Conservation (phyloP, 129 eudicot species). For the Kitagawia praeruptora region DNA sequence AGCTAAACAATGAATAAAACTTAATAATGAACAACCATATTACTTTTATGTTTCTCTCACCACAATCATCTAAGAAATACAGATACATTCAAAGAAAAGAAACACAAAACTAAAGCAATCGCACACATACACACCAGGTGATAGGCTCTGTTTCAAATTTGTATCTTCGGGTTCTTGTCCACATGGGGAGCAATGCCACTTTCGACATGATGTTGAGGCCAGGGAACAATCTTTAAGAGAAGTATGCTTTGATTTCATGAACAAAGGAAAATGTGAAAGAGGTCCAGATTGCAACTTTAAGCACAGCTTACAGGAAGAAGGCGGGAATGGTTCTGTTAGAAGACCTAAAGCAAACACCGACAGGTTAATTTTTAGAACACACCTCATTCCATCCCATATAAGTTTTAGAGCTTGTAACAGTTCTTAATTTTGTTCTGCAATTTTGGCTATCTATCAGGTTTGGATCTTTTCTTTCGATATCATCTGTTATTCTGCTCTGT, state of each 20-base stretch:
- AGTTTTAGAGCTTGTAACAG: no score
- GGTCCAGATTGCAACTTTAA: constrained; percentile 82
- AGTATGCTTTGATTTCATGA: constrained; percentile 87
- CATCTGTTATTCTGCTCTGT: no score
- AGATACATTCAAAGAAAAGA: no score
- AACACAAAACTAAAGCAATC: no score
- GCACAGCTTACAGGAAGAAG: constrained; percentile 78
- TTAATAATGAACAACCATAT: no score
- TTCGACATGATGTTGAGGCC: constrained; percentile 79
- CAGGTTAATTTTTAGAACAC: constrained; percentile 40
- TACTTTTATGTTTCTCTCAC: no score
- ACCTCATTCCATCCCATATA: constrained; percentile 1
- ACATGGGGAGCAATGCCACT: constrained; percentile 78
- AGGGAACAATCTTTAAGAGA: constrained; percentile 84
- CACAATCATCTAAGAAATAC: no score
- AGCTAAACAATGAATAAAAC: no score
- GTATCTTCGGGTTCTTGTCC: constrained; percentile 82
- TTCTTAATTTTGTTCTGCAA: no score
- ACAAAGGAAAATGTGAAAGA: constrained; percentile 95
- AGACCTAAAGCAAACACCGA: constrained; percentile 36
- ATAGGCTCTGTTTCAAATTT: constrained; percentile 73
- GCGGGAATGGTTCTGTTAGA: constrained; percentile 23
- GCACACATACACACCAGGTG: no score
- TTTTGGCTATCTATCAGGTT: no score
- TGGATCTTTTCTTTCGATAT: no score